A percentile compares a stretch with the other conserved stretches of the same genome.
phyloP scores from a whole-genome alignment of 805 yeast genomes.

The Saccharomycopsis fermentans region DNA sequence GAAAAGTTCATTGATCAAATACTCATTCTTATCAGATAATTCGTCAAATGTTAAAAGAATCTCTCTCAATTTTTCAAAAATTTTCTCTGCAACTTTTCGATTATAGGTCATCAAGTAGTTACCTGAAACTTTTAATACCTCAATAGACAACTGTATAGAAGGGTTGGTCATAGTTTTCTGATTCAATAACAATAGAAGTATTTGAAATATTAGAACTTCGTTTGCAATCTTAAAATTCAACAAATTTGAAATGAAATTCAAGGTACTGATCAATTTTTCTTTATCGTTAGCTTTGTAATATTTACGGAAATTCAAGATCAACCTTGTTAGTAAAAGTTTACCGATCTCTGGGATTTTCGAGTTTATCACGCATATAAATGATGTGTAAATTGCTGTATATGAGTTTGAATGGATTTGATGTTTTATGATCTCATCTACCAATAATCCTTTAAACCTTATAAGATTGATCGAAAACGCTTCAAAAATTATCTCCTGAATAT shows the following conservation, averaged over 20 bases:
- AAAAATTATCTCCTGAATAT: constrained; percentile 38
- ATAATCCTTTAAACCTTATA: constrained; percentile 47
- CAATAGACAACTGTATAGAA: constrained; percentile 45
- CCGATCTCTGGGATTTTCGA: constrained; percentile 65
- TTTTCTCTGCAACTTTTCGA: constrained; percentile 27
- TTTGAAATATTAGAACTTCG: constrained; percentile 43
- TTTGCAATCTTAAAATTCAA: constrained; percentile 53
- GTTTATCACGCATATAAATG: constrained; percentile 50
- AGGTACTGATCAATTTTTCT: constrained; percentile 31
- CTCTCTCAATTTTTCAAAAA: constrained; percentile 51
- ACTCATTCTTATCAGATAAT: constrained; percentile 34
- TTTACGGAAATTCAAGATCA: constrained; percentile 48
- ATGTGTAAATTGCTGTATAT: constrained; percentile 42
- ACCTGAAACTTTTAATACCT: constrained; percentile 45
- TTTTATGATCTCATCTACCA: constrained; percentile 48
- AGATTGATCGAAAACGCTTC: constrained; percentile 50
- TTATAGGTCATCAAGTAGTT: constrained; percentile 36
- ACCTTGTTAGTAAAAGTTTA: constrained; percentile 39
- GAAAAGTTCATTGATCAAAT: constrained; percentile 42
- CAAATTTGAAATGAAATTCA: constrained; percentile 49
- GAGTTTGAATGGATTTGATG: constrained; percentile 35
- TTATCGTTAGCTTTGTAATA: constrained; percentile 40
- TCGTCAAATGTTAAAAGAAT: constrained; percentile 27
- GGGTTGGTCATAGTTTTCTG: constrained; percentile 39
- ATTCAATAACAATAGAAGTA: constrained; percentile 37